Percentiles rank a stretch among this genome's conserved stretches.
phyloP scores from a whole-genome alignment of 352 stramenopile species.

The Phytophthora melonis region DNA sequence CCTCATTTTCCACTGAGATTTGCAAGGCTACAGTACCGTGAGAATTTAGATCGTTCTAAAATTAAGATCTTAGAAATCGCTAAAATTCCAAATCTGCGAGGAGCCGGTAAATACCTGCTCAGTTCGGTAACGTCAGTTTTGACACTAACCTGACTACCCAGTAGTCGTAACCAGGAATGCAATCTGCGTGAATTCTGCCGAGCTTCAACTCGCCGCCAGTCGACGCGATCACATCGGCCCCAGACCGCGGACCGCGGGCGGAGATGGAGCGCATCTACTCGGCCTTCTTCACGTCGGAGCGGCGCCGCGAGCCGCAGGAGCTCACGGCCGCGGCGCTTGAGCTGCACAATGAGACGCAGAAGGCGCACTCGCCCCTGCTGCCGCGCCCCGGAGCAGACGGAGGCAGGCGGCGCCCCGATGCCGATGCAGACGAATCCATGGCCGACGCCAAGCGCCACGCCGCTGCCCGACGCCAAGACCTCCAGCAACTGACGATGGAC shows the following conservation, averaged over 20 bases:
- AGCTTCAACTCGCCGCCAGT: conserved; percentile 20
- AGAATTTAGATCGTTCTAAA: too few relatives aligned
- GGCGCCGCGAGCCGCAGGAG: conserved; percentile 42
- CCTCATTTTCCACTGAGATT: conserved; percentile 9
- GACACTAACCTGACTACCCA: neutral
- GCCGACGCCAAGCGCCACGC: conserved; percentile 42
- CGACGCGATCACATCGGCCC: conserved; percentile 11
- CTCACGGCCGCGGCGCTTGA: conserved; percentile 74
- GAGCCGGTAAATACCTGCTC: too few relatives aligned
- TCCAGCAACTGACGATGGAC: conserved; percentile 44
- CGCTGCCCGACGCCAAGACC: conserved; percentile 43
- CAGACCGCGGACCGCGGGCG: neutral
- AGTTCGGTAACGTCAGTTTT: neutral
- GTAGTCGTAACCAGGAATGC: neutral
- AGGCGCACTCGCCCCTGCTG: conserved; percentile 22
- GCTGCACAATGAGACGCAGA: conserved; percentile 68
- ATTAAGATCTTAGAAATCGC: too few relatives aligned
- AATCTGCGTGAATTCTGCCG: neutral
- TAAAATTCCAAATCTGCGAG: too few relatives aligned
- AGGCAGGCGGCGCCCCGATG: conserved; percentile 13
- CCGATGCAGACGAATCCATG: conserved; percentile 23
- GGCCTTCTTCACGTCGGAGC: conserved; percentile 79
- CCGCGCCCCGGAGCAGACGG: conserved; percentile 11
- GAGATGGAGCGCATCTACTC: conserved; percentile 90
- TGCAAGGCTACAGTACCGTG: too few relatives aligned